These are phyloP conservation scores for Starmerella vaccinii DNA, from an alignment of 805 yeast species.

Conservation along the genomic window DNA sequence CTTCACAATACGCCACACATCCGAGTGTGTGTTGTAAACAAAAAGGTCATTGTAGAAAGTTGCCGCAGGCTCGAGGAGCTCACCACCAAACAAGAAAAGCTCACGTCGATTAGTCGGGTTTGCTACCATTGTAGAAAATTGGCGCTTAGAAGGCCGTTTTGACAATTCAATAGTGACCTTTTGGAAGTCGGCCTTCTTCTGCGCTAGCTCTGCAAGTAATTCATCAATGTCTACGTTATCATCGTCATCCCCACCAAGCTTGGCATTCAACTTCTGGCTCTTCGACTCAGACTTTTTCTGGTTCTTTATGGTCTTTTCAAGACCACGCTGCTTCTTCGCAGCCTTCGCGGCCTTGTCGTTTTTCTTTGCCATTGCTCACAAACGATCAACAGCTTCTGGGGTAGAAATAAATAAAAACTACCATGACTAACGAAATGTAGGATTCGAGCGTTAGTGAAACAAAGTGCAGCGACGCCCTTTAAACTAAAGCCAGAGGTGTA, in stretches of 20 bases:
- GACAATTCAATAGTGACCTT: slow-evolving; percentile 54
- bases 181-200: slow-evolving; percentile 69
- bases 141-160: slow-evolving; percentile 54
- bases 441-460: too few relatives aligned
- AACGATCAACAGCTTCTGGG: background rate
- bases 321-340: slow-evolving; percentile 80
- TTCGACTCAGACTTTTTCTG: slow-evolving; percentile 62
- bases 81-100: slow-evolving; percentile 84
- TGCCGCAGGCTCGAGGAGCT: slow-evolving; percentile 45
- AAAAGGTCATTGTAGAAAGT: slow-evolving; percentile 73
- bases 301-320: slow-evolving; percentile 70
- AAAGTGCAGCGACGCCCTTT: too few relatives aligned
- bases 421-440: too few relatives aligned
- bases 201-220: slow-evolving; percentile 62
- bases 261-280: slow-evolving; percentile 62
- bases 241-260: slow-evolving; percentile 53
- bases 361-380: slow-evolving; percentile 64
- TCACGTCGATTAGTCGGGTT: slow-evolving; percentile 74
- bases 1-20: slow-evolving; percentile 65
- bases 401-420: background rate
- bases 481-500: too few relatives aligned
- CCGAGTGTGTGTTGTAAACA: slow-evolving; percentile 63
- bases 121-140: slow-evolving; percentile 65
- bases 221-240: slow-evolving; percentile 82
- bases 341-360: slow-evolving; percentile 75